These are phyloP conservation scores for Medicago ruthenica DNA, from an alignment of 306 rosid genomes.

Conservation along the genomic window DNA sequence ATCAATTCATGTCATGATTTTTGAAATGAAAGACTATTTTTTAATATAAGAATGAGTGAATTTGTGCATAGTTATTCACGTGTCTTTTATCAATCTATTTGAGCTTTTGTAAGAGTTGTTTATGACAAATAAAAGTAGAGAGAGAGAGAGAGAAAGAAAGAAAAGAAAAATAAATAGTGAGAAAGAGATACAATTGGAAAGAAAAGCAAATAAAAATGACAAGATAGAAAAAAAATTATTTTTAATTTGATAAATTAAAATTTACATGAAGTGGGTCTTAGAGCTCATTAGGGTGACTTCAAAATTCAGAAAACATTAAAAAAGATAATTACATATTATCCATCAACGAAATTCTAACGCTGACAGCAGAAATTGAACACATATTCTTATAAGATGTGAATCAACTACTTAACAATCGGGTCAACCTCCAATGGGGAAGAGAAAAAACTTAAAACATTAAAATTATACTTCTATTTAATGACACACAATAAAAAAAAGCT, in stretches of 20 bases:
- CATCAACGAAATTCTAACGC: no score
- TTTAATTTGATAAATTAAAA: no score
- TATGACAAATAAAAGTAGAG: not conserved
- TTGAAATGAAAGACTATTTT: not conserved
- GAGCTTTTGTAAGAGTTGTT: not conserved
- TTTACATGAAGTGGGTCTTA: no score
- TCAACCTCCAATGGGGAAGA: no score
- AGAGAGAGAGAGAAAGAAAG: not conserved
- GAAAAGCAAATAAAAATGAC: not conserved
- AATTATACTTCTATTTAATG: not conserved
- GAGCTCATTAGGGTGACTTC: no score
- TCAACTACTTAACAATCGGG: no score
- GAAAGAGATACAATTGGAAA: not conserved
- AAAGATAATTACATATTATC: no score
- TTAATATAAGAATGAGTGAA: not conserved
- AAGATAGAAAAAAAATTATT: not conserved
- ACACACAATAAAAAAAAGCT: no score
- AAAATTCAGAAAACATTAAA: no score
- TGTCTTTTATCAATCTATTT: not conserved
- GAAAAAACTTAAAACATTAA: not conserved
- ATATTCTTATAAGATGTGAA: no score
- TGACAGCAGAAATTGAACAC: no score
- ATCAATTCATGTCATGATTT: not conserved
- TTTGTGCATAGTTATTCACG: not conserved
- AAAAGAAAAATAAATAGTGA: not conserved